These are phyloP conservation scores for Edaphochlamys debaryana DNA, from an alignment of 139 green algal genomes.

Conservation along the genomic window DNA sequence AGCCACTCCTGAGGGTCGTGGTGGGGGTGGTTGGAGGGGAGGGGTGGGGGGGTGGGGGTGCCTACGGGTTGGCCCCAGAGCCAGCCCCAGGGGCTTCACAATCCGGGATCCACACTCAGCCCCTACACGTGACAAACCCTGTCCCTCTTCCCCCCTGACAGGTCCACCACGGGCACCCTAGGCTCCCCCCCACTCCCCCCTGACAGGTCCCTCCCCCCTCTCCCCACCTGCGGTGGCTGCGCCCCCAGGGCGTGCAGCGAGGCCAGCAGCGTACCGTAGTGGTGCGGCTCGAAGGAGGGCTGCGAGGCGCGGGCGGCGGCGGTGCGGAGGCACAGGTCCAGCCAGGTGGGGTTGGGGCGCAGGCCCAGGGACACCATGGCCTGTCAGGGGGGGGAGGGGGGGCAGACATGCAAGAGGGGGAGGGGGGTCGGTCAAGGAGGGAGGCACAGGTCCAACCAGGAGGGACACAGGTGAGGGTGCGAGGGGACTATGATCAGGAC, in stretches of 20 bases:
- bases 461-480: no score
- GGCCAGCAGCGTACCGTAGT: constrained; percentile 24
- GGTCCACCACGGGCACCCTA: no score
- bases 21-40: no score
- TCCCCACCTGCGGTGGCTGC: constrained; percentile 17
- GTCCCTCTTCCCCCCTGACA: no score
- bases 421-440: background rate
- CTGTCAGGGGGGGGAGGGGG: no score
- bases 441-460: background rate
- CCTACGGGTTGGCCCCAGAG: no score
- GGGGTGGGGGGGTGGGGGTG: no score
- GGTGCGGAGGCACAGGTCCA: background rate
- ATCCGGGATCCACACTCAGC: no score
- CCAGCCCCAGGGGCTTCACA: no score
- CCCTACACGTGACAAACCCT: no score
- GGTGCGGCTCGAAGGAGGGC: constrained; percentile 35
- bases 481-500: no score
- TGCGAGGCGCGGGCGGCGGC: background rate
- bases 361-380: constrained; percentile 12
- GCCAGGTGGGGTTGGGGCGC: constrained; percentile 18
- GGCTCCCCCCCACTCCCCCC: no score
- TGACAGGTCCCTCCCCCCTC: background rate
- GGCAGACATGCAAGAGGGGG: background rate
- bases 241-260: constrained; percentile 25
- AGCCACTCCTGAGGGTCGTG: constrained; percentile 25